Base-by-base conservation (phyloP, 257 asterid species). In the Thymus mandschuricus region DNA sequence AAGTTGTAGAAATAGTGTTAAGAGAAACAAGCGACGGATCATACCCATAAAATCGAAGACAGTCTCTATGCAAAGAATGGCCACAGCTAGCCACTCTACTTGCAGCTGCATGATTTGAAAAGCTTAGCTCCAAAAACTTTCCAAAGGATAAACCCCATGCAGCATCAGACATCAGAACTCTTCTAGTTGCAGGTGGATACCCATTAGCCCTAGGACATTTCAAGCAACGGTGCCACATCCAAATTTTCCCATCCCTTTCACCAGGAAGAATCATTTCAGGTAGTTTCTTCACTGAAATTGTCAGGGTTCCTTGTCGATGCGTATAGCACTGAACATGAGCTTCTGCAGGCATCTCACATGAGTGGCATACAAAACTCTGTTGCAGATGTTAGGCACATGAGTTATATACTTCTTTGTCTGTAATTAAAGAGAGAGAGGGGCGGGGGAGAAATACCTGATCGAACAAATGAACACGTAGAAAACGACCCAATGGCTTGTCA, bases 151-250 rank as follows among this genome's bases (percentile, higher is more conserved):
- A 76, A 12, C 98, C 98, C 99, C 99, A 89, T 30, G 98, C 98
- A 76, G 99, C 99, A 86, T 94, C 99, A 77, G 99, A 94, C 99
- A 94, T 94, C 68, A 89, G 86, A 64, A 94, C 80, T 79, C 99
- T 84, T 80, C 87, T 86, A 64, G 98, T 94, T 52, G 99, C 97
- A 31, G 98, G 98, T 28, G 99, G 98, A 74, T 88, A 89, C 49
- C 98, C 96, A 71, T 84, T 84, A 67, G 81, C 75, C 66, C 97
- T 84, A 27, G 99, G 99, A 80, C 99, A 94, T 75, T 78, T 86
- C 78, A 94, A 80, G 87, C 99, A 94, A 76, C 99, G 88, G 76
- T 92, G 99, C 99, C 99, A 94, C 99, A 94, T 94, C 99, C 98
- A 94, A 78, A 94, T 94, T 81, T 87, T 94, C 71, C 98, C 96